These are phyloP conservation scores for Onygena corvina DNA, from an alignment of 2,329 filamentous ascomycete genomes.

Conservation along the genomic window DNA sequence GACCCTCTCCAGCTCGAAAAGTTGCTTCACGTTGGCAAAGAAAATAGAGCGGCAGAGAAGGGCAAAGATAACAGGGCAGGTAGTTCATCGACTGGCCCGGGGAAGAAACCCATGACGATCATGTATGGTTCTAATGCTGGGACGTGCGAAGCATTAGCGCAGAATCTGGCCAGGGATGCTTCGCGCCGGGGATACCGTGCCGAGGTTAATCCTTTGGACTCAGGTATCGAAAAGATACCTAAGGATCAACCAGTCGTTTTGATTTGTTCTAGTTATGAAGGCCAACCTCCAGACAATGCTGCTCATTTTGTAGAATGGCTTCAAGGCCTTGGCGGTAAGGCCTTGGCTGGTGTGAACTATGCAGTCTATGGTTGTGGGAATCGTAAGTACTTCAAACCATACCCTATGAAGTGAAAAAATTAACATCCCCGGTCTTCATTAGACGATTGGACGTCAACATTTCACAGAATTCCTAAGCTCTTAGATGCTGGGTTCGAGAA, in stretches of 20 bases:
- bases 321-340: constrained; percentile 11
- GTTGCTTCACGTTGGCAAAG: background rate
- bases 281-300: background rate
- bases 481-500: background rate
- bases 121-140: constrained; percentile 1
- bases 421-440: background rate
- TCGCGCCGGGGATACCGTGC: background rate
- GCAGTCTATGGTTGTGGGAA: constrained; percentile 4
- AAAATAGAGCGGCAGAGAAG: background rate
- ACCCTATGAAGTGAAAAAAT: background rate
- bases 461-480: background rate
- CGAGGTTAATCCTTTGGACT: background rate
- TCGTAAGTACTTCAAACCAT: background rate
- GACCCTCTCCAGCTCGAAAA: constrained; percentile 1
- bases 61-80: background rate
- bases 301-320: constrained; percentile 5
- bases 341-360: constrained; percentile 23
- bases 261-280: background rate
- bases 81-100: background rate
- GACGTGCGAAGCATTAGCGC: background rate
- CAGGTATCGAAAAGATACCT: constrained; percentile 1
- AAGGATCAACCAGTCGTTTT: background rate
- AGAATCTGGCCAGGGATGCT: background rate
- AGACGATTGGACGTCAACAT: constrained; percentile 4
- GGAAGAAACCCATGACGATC: constrained; percentile 1